Base-by-base conservation (phyloP, 306 rosid species). In the Castanea mollissima region DNA sequence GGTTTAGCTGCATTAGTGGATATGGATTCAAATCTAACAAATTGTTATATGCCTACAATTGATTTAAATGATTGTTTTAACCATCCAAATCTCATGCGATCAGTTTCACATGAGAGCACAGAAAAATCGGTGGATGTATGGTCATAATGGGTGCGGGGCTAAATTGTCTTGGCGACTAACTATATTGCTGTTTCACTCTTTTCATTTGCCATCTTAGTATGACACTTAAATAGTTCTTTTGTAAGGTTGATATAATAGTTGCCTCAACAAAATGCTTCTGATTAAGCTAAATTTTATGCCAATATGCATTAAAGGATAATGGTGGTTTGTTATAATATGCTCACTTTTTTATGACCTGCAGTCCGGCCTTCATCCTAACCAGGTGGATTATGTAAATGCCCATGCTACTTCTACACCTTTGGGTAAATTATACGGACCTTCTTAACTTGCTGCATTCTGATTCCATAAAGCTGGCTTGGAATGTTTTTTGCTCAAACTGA, bases 351-450 rank as follows among this genome's bases (percentile, higher is more conserved):
- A 70, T 88, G 81, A 75, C 74, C 73, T 85, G 81, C 90, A 91
- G 98, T 91, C 99, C 27, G 97, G 94, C 77, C 85, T 95, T 79
- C 88, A 85, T 78, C 92, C 92, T 75, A 82, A 85, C 68, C 90
- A 95, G 74, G 92, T 95, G 80, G 92, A 90, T 81, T 95, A 95
- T 84, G 81, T 95, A 71, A 91, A 95, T 86, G 98, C 99, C 6
- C 97, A 92, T 84, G 98, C 99, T 54, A 91, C 99, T 69, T 92
- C 98, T 65, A 92, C 97, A 25, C 90, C 88, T 82, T 79, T 95
- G 81, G 99, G 97, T 82, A 89, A 88, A 86, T 85, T 59, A 46
- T 58, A 35, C 69, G 65, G 27, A 79, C 52, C 75, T 71, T 46
- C 69, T 73, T 35, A 56, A 73, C 38, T 85, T 86, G 55, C 79